Base-by-base conservation (phyloP, 2,329 filamentous ascomycete species). In the Cyphellophora attinorum region DNA sequence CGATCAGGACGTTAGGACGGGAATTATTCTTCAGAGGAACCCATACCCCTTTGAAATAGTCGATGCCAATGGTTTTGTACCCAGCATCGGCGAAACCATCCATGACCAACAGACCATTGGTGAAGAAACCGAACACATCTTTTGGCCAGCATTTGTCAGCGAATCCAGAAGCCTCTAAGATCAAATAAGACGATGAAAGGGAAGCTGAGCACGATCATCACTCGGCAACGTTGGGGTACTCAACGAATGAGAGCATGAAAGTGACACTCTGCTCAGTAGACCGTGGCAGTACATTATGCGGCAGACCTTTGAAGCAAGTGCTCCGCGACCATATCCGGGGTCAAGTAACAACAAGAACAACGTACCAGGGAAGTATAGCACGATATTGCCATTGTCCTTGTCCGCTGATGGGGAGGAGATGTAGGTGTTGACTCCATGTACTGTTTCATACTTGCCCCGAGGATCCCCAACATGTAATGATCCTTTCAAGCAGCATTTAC, bases 311-410 rank as follows among this genome's bases (percentile, higher is more conserved):
- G n/a, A n/a, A n/a, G n/a, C n/a, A n/a, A n/a, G n/a, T n/a, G n/a
- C n/a, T n/a, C n/a, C n/a, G n/a, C n/a, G n/a, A n/a, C n/a, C n/a
- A n/a, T n/a, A n/a, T n/a, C n/a, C n/a, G n/a, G n/a, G n/a, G n/a
- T n/a, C n/a, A n/a, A n/a, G n/a, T n/a, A n/a, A n/a, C n/a, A n/a
- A n/a, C n/a, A n/a, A n/a, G n/a, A n/a, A n/a, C n/a, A n/a, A n/a
- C n/a, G n/a, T n/a, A n/a, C n/a, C n/a, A 0, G 64, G 62, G 44
- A 64, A 67, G 48, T 64, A 67, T 3, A 68, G 48, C 4, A 68
- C 34, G 19, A 67, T 47, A 38, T 65, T 48, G 1, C 62, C 62
- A 38, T 65, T 66, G 4, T 51, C 39, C 18, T 51, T 56, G 5
- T 38, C 49, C 10, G 39, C 31, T 23, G 40, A 29, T 11, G 51